phyloP scores from a whole-genome alignment of 805 yeast species.

The Millerago galiae region DNA sequence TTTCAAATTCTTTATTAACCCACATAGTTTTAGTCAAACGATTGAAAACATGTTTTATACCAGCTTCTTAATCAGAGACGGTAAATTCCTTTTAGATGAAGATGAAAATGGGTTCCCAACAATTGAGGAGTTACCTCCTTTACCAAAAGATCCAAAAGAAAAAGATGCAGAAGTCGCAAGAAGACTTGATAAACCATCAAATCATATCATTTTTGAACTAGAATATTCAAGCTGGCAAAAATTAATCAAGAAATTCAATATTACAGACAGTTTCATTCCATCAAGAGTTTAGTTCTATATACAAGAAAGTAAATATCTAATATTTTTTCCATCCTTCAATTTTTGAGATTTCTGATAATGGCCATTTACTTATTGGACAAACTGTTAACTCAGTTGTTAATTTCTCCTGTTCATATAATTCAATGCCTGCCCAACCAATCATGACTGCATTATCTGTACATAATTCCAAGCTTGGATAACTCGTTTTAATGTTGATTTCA shows the following conservation, averaged over 20 bases:
- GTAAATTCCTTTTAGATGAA: constrained; percentile 48
- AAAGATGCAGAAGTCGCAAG: constrained; percentile 21
- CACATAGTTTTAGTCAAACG: constrained; percentile 67
- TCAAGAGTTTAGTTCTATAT: constrained; percentile 24
- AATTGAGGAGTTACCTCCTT: constrained; percentile 27
- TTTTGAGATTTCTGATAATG: constrained; percentile 44
- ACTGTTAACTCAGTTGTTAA: constrained; percentile 44
- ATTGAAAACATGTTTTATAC: constrained; percentile 81
- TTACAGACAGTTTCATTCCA: constrained; percentile 49
- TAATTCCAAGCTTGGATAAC: constrained; percentile 61
- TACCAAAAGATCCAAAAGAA: constrained; percentile 22
- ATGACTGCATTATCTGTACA: constrained; percentile 95
- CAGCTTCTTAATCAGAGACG: constrained; percentile 75
- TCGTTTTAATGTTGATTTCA: constrained; percentile 31
- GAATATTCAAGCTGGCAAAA: constrained; percentile 61
- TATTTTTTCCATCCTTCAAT: constrained; percentile 44
- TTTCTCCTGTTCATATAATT: constrained; percentile 50
- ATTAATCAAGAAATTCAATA: constrained; percentile 46
- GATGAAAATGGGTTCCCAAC: constrained; percentile 43
- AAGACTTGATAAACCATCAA: constrained; percentile 26
- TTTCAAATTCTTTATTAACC: constrained; percentile 66
- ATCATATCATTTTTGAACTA: constrained; percentile 69
- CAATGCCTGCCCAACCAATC: constrained; percentile 98
- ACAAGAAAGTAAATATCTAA: background rate
- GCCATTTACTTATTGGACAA: constrained; percentile 80